These are phyloP conservation scores for Tuber microsphaerosporum DNA, from an alignment of 495 filamentous ascomycete genomes.

Conservation along the genomic window DNA sequence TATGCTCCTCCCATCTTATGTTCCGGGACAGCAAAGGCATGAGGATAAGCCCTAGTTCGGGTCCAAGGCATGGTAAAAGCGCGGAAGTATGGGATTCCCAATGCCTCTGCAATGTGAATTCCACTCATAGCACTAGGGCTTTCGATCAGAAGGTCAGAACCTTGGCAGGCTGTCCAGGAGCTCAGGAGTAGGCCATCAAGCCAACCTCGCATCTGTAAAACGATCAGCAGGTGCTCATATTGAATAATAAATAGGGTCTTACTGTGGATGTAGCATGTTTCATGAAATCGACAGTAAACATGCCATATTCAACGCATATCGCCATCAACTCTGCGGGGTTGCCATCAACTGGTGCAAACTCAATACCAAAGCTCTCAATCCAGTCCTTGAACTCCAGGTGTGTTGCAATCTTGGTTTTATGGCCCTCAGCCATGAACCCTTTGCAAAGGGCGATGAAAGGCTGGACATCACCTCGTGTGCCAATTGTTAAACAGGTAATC, in stretches of 20 bases:
- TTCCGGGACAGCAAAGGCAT: slow-evolving; percentile 92
- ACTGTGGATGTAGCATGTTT: slow-evolving; percentile 71
- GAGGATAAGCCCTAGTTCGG: slow-evolving; percentile 86
- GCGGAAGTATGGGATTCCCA: slow-evolving; percentile 90
- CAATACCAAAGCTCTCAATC: slow-evolving; percentile 86
- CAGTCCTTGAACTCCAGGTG: slow-evolving; percentile 83
- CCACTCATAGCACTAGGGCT: slow-evolving; percentile 96
- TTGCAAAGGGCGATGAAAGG: slow-evolving; percentile 97
- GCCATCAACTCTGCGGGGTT: slow-evolving; percentile 93
- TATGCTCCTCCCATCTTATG: slow-evolving; percentile 90
- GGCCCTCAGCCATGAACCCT: slow-evolving; percentile 77
- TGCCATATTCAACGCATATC: slow-evolving; percentile 92
- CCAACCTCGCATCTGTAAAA: slow-evolving; percentile 71
- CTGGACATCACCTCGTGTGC: slow-evolving; percentile 91
- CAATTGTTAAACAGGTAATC: slow-evolving; percentile 94
- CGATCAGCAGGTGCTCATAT: background rate
- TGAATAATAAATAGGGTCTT: slow-evolving; percentile 5
- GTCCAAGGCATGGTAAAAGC: slow-evolving; percentile 99
- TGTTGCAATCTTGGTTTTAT: slow-evolving; percentile 80
- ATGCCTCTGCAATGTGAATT: slow-evolving; percentile 95
- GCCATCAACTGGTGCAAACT: slow-evolving; percentile 78
- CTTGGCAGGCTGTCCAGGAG: slow-evolving; percentile 79
- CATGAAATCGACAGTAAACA: slow-evolving; percentile 90
- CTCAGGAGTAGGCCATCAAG: slow-evolving; percentile 78
- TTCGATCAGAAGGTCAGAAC: slow-evolving; percentile 84